Percentiles rank a stretch among this genome's conserved stretches.
Evolutionary conservation across 2,329 filamentous ascomycete species (phyloP).

Genomic region (Neonectria punicea): DNA sequence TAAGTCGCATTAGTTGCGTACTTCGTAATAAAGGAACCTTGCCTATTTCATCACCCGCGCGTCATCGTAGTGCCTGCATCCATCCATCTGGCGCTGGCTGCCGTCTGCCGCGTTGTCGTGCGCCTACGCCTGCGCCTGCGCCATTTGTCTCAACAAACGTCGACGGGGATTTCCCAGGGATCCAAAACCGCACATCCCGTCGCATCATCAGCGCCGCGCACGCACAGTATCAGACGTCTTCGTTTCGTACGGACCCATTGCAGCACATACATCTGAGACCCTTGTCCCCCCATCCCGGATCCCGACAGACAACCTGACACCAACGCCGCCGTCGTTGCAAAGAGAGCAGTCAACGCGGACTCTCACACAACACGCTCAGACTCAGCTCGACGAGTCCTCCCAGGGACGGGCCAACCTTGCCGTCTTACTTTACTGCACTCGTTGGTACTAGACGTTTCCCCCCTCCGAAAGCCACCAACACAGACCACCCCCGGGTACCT

Average conservation of each 20-base stretch:
- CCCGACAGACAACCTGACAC: conserved; percentile 11
- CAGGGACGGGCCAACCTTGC: background rate
- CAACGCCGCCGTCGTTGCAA: conserved; percentile 20
- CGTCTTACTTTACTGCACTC: background rate
- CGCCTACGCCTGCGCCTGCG: background rate
- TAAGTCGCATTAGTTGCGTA: no score
- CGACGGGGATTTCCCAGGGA: background rate
- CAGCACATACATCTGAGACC: conserved; percentile 25
- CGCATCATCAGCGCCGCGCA: background rate
- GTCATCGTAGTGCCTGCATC: conserved; percentile 11
- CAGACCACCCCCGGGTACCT: background rate
- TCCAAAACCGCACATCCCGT: background rate
- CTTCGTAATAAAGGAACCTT: background rate
- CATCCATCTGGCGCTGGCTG: background rate
- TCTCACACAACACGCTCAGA: background rate
- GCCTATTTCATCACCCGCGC: background rate
- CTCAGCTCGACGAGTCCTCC: background rate
- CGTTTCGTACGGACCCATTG: background rate
- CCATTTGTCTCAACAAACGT: conserved; percentile 21
- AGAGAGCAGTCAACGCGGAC: background rate
- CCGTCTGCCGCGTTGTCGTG: conserved; percentile 5
- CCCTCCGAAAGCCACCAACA: background rate
- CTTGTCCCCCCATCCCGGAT: conserved; percentile 2
- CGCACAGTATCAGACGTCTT: background rate
- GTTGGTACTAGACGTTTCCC: background rate